Evolutionary conservation across 2,329 filamentous ascomycete species (phyloP), one percentile per base, ranked within the genome.

Genomic region (Exophiala calicioides): DNA sequence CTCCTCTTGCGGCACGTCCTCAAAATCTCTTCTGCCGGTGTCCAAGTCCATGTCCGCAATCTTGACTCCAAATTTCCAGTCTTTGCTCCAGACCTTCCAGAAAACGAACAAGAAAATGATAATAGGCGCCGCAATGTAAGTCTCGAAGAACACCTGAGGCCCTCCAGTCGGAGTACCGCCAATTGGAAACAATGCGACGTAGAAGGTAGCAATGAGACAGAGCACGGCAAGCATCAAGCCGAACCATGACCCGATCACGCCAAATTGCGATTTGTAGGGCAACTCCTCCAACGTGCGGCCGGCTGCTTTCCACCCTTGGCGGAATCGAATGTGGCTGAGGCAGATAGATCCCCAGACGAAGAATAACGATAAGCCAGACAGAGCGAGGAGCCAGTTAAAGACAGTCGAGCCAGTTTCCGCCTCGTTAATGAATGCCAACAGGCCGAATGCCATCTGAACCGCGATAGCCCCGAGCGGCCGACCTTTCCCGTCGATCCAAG

Each of bases 141-240:
- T 59, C 39, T 65, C 35, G 62, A 77, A 77, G 63, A 76, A 77
- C 4, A 56, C 55, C 33, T 68, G 51, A n/a, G n/a, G n/a, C n/a
- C n/a, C n/a, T 1, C 67, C 71, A 33, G 65, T 65, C 35, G 62
- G 65, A 3, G 20, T 27, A 15, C n/a, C 41, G 6, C 73, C 78
- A 34, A 93, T 77, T 3, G 90, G 90, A 63, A 84, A 90, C 3
- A 87, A 82, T 16, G 86, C 88, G 39, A 86, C 84, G 86, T 89
- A 95, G 72, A 95, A 91, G 65, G 95, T 90, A 1, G 87, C 87
- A 34, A 86, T 64, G 20, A 96, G 76, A 23, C 95, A 83, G 30
- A 91, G 69, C 13, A 76, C 46, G 68, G 95, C 95, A 65, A 95
- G 81, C 19, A 73, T 55, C 45, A 95, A 76, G 20, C 90, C 91